Evolutionary conservation across 2,329 filamentous ascomycete species (phyloP).

Genomic region (Trematosphaeria pertusa): DNA sequence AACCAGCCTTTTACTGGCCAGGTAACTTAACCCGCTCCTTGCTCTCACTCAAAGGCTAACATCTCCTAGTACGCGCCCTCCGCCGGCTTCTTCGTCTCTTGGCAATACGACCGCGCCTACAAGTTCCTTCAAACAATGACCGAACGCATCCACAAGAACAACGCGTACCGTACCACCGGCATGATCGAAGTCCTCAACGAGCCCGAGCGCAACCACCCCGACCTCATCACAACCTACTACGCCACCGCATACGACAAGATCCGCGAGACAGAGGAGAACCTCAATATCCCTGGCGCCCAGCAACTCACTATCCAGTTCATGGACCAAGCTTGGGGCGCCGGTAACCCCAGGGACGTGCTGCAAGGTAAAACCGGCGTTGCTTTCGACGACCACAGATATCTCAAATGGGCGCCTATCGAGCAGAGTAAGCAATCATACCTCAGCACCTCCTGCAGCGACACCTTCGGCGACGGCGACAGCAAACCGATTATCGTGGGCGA

Average conservation of each 20-base stretch:
- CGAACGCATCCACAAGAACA: conserved; percentile 57
- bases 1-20: conserved; percentile 58
- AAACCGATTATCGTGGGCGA: conserved; percentile 63
- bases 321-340: conserved; percentile 63
- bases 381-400: conserved; percentile 67
- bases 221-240: conserved; percentile 51
- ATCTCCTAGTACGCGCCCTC: conserved; percentile 38
- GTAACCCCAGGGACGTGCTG: conserved; percentile 59
- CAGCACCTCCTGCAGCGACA: conserved; percentile 56
- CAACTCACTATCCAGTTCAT: conserved; percentile 63
- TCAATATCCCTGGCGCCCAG: conserved; percentile 52
- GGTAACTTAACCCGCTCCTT: conserved; percentile 20
- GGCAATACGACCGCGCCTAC: conserved; percentile 63
- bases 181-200: conserved; percentile 68
- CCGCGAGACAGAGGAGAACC: conserved; percentile 55
- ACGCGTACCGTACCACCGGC: conserved; percentile 62
- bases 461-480: conserved; percentile 49
- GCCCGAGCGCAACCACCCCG: conserved; percentile 52
- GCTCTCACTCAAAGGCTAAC: conserved; percentile 3
- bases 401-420: conserved; percentile 60
- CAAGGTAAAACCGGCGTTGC: conserved; percentile 52
- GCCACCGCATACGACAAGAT: conserved; percentile 55
- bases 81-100: conserved; percentile 63
- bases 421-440: conserved; percentile 60
- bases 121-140: conserved; percentile 65